These are phyloP conservation scores for Ganoderma resinaceum DNA, from an alignment of 1,284 basidiomycete genomes.

Conservation along the genomic window DNA sequence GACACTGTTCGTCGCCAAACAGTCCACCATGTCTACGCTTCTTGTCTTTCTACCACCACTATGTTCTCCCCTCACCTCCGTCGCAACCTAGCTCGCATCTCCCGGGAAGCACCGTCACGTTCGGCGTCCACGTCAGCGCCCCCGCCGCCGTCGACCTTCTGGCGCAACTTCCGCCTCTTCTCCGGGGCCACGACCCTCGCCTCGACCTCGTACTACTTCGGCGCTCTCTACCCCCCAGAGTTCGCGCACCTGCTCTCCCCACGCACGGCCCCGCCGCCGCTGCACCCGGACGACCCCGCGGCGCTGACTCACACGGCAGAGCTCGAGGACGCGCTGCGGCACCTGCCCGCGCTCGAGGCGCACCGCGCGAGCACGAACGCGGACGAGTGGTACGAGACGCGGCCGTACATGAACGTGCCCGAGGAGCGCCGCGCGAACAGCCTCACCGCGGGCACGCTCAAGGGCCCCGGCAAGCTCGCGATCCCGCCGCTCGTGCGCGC, in stretches of 20 bases:
- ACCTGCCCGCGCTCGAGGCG: conserved; percentile 64
- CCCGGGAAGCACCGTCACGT: conserved; percentile 18
- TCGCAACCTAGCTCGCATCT: conserved; percentile 24
- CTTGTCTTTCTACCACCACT: conserved; percentile 23
- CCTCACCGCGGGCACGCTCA: conserved; percentile 84
- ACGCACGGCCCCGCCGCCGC: conserved; percentile 73
- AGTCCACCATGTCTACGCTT: neutral
- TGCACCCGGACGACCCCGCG: conserved; percentile 65
- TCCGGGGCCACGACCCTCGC: conserved; percentile 32
- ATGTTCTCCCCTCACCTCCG: conserved; percentile 28
- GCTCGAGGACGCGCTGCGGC: conserved; percentile 76
- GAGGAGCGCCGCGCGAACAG: conserved; percentile 79
- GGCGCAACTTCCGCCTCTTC: conserved; percentile 29
- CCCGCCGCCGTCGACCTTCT: conserved; percentile 23
- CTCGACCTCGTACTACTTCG: conserved; percentile 53
- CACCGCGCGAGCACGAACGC: conserved; percentile 57
- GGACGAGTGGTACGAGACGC: conserved; percentile 75
- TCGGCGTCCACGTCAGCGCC: conserved; percentile 23
- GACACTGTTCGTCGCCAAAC: neutral
- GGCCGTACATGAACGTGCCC: conserved; percentile 78
- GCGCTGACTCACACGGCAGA: conserved; percentile 63
- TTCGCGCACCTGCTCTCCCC: conserved; percentile 73
- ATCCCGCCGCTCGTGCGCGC: conserved; percentile 79
- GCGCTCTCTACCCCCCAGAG: conserved; percentile 70
- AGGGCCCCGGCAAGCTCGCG: conserved; percentile 87